Percentiles rank a stretch among this genome's conserved stretches.
These are phyloP conservation scores for Nemania serpens DNA, from an alignment of 2,329 filamentous ascomycete species.

Conservation along the genomic window DNA sequence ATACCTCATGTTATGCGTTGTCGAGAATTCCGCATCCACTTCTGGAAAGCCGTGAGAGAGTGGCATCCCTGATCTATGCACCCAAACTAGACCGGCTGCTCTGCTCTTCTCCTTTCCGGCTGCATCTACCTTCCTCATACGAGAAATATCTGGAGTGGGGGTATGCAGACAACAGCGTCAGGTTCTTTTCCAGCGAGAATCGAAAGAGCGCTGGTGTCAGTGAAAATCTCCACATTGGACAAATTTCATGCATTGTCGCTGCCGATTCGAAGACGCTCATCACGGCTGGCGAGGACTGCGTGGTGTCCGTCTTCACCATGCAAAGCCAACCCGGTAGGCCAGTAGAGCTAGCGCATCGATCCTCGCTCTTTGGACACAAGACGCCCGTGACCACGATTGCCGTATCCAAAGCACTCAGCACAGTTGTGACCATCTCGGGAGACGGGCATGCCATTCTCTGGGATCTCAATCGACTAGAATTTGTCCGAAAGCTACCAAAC, in stretches of 20 bases:
- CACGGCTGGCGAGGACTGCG: slow-evolving; percentile 90
- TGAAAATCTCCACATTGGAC: slow-evolving; percentile 91
- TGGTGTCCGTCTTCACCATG: slow-evolving; percentile 82
- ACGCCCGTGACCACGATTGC: slow-evolving; percentile 80
- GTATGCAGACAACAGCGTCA: slow-evolving; percentile 88
- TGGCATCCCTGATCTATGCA: slow-evolving; percentile 78
- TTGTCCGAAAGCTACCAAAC: slow-evolving; percentile 74
- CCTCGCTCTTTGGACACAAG: slow-evolving; percentile 89
- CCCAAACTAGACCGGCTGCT: slow-evolving; percentile 81
- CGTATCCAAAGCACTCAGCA: slow-evolving; percentile 85
- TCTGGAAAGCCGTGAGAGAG: slow-evolving; percentile 75
- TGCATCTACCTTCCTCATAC: slow-evolving; percentile 84
- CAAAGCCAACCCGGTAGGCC: slow-evolving; percentile 65
- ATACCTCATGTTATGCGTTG: slow-evolving; percentile 76
- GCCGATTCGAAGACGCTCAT: slow-evolving; percentile 89
- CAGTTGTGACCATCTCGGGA: slow-evolving; percentile 79
- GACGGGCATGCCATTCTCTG: slow-evolving; percentile 87
- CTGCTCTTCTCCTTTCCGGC: slow-evolving; percentile 79
- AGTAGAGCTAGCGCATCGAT: slow-evolving; percentile 78
- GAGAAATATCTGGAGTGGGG: slow-evolving; percentile 97
- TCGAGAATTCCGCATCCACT: slow-evolving; percentile 79
- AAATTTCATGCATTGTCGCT: slow-evolving; percentile 82
- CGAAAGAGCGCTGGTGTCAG: slow-evolving; percentile 84
- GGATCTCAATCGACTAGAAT: slow-evolving; percentile 90
- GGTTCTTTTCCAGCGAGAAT: slow-evolving; percentile 85